Percentiles rank a stretch among this genome's conserved stretches.
phyloP scores from a whole-genome alignment of 2,329 filamentous ascomycete species.

The Fusarium sp. region DNA sequence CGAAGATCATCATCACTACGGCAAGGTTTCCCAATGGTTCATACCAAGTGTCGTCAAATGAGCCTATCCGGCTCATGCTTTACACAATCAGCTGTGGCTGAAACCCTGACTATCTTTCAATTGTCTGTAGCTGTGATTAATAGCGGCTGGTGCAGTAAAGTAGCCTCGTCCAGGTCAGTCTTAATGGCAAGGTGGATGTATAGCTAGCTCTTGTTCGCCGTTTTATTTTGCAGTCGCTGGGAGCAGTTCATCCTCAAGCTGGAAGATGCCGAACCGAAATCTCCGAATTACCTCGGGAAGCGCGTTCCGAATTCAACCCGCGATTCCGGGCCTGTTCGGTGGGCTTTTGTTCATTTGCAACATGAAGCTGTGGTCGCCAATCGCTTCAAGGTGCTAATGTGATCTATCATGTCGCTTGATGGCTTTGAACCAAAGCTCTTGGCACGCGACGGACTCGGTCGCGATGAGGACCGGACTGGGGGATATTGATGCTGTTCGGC shows the following conservation, averaged over 20 bases:
- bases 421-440: conserved; percentile 23
- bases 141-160: background rate
- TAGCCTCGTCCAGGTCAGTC: background rate
- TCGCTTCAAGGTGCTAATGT: background rate
- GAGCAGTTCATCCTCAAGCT: background rate
- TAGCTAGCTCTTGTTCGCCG: background rate
- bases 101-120: conserved; percentile 6
- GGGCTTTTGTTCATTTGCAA: background rate
- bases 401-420: conserved; percentile 32
- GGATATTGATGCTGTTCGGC: background rate
- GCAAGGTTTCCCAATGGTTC: conserved; percentile 5
- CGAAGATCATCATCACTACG: conserved; percentile 4
- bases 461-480: conserved; percentile 9
- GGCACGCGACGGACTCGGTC: conserved; percentile 22
- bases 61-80: conserved; percentile 15
- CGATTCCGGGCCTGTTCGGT: conserved; percentile 1
- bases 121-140: background rate
- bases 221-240: conserved; percentile 10
- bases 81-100: conserved; percentile 29
- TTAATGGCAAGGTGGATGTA: background rate
- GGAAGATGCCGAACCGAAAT: background rate
- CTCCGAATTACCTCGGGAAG: conserved; percentile 1
- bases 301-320: conserved; percentile 13
- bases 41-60: background rate
- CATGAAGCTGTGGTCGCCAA: conserved; percentile 10